Evolutionary conservation across 2,329 filamentous ascomycete genomes (phyloP).

Genomic region (Trichoderma sp.): DNA sequence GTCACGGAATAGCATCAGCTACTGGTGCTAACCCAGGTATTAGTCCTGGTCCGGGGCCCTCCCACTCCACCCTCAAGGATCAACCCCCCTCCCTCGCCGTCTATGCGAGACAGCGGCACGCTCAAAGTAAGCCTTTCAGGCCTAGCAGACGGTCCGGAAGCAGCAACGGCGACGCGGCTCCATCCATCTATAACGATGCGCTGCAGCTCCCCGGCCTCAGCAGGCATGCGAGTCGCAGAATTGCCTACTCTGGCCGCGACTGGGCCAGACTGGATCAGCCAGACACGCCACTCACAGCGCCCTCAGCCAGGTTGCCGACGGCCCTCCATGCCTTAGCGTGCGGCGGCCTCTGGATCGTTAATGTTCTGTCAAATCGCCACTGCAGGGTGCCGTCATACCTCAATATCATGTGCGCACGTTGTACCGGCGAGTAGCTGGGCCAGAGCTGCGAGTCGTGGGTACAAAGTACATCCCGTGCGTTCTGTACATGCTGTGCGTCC

Average conservation of each 20-base stretch:
- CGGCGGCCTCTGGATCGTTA: conserved; percentile 20
- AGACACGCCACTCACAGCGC: conserved; percentile 21
- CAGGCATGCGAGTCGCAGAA: conserved; percentile 1
- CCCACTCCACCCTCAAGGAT: conserved; percentile 7
- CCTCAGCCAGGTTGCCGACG: conserved; percentile 21
- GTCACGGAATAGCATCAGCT: conserved; percentile 4
- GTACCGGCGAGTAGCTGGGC: not conserved
- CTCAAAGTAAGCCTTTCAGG: conserved; percentile 5
- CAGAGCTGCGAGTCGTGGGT: not conserved
- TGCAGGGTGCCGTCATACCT: conserved; percentile 29
- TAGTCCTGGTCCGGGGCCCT: not conserved
- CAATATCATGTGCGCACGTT: conserved; percentile 12
- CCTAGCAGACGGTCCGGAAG: conserved; percentile 22
- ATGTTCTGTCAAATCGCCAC: conserved; percentile 22
- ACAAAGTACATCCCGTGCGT: not conserved
- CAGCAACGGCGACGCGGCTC: conserved; percentile 24
- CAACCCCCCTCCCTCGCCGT: not conserved
- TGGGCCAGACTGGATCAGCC: conserved; percentile 7
- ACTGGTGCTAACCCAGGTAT: not conserved
- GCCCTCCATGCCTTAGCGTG: conserved; percentile 24
- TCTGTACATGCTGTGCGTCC: not conserved
- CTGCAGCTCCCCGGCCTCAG: conserved; percentile 23
- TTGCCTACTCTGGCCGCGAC: conserved; percentile 9
- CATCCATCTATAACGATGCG: conserved; percentile 19
- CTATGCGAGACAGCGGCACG: conserved; percentile 7